Conservation (phyloP, 1,139 yeast genomes). For the Kodamaea sp. region DNA sequence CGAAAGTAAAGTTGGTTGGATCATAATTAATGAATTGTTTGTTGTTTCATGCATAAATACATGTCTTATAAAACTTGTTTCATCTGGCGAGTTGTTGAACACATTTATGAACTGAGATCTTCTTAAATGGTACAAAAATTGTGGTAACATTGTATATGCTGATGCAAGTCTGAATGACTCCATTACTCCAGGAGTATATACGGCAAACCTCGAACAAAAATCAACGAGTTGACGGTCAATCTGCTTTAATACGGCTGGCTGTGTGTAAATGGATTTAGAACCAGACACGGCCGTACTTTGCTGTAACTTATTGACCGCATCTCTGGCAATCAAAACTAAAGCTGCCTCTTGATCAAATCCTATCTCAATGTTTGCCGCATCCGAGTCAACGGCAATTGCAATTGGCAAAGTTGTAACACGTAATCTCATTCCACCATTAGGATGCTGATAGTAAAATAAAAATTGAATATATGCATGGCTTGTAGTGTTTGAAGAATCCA, state of each 20-base stretch:
- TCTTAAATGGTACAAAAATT: constrained; percentile 68
- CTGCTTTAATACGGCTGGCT: constrained; percentile 59
- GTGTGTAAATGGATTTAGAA: constrained; percentile 11
- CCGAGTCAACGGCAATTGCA: constrained; percentile 40
- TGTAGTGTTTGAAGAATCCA: constrained; percentile 28
- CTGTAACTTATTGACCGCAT: constrained; percentile 46
- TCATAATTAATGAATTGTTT: constrained; percentile 63
- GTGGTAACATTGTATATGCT: constrained; percentile 74
- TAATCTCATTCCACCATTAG: constrained; percentile 42
- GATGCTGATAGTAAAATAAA: constrained; percentile 70
- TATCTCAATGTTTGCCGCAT: constrained; percentile 33
- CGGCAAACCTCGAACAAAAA: constrained; percentile 84
- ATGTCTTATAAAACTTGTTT: constrained; percentile 67
- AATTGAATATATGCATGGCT: constrained; percentile 55
- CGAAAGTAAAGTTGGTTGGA: constrained; percentile 69
- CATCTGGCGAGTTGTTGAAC: constrained; percentile 78
- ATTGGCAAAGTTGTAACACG: constrained; percentile 52
- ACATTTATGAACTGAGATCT: constrained; percentile 68
- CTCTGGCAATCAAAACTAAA: constrained; percentile 56
- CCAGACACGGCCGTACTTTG: constrained; percentile 17
- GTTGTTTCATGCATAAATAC: constrained; percentile 65
- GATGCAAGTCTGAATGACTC: constrained; percentile 74
- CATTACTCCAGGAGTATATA: constrained; percentile 74
- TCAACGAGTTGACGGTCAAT: constrained; percentile 82
- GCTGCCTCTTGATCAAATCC: constrained; percentile 74